Base-by-base conservation (phyloP, 768 basidiomycete species). In the Lactarius tabidus region DNA sequence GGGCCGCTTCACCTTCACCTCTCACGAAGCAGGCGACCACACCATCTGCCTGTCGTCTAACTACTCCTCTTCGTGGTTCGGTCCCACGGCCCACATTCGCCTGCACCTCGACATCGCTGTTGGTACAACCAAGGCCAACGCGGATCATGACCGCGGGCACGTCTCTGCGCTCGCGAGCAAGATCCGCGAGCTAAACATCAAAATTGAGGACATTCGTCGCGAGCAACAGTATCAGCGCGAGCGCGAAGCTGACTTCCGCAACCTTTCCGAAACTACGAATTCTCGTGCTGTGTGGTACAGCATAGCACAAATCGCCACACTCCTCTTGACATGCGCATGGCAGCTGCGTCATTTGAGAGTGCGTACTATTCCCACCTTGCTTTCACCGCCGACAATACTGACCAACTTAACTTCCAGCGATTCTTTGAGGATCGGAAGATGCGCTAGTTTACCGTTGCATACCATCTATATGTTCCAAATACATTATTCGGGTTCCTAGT, bases 141-240 rank as follows among this genome's bases (percentile, higher is more conserved):
- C 82, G n/a, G 91, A 95, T 62, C 87, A 91, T 60, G 94, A 96
- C 78, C 84, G 93, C 33, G 85, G 83, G 12, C 94, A 95, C 74
- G 85, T 95, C 31, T 89, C 88, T 3, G 88, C 91, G 70, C 79
- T 95, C 39, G 89, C 92, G 0, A 73, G 82, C 56, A 93, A 93
- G 76, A 82, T 99, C 62, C 87, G 93, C 31, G 97, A 98, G 72
- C 80, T 99, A 67, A 99, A 98, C 77, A 83, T 87, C 72, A 96
- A 94, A 76, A 81, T 99, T 57, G 92, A 91, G 75, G 94, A 96
- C 71, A 90, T 98, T 62, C 83, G 93, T 54, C 81, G 94, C 29
- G 97, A 98, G 77, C 97, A 99, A 78, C 92, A 95, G 76, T 99
- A 98, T 74, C 96, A 98, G 79, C 83, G 97, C 51, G 96, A 99